phyloP scores from a whole-genome alignment of 352 stramenopile species.

The Elongisporangium anandrum region DNA sequence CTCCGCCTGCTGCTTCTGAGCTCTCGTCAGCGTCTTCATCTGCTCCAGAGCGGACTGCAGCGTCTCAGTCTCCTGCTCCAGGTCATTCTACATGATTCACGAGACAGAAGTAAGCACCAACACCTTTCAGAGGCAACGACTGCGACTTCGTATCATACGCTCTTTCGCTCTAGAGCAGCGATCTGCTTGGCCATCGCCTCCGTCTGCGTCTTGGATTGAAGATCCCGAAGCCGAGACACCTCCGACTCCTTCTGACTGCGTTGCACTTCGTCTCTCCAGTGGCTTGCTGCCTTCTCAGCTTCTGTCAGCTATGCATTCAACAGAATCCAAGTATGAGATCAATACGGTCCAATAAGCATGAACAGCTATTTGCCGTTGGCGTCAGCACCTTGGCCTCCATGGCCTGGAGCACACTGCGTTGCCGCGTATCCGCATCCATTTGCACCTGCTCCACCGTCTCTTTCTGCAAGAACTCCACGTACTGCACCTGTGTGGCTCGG shows the following conservation, averaged over 20 bases:
- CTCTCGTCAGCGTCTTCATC: conserved; percentile 4
- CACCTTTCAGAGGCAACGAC: background rate
- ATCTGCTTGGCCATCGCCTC: conserved; percentile 17
- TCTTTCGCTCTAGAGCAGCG: conserved; percentile 5
- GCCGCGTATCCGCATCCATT: background rate
- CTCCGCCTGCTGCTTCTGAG: conserved; percentile 12
- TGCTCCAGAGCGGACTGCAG: conserved; percentile 24
- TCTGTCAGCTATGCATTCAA: conserved; percentile 22
- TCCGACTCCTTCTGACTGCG: conserved; percentile 33
- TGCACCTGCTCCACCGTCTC: conserved; percentile 18
- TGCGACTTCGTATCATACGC: conserved; percentile 4
- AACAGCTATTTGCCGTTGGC: background rate
- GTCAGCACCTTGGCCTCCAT: background rate
- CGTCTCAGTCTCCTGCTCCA: conserved; percentile 20
- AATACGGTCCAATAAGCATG: background rate
- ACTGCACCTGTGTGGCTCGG: conserved; percentile 30
- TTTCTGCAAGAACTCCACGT: conserved; percentile 45
- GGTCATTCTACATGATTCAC: conserved; percentile 14
- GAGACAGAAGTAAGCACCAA: background rate
- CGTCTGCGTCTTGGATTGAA: conserved; percentile 8
- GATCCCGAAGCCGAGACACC: conserved; percentile 14
- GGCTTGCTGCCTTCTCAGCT: conserved; percentile 22
- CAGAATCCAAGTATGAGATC: background rate
- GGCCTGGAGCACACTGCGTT: background rate
- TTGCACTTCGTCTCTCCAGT: conserved; percentile 38